A percentile compares a stretch with the other conserved stretches of the same genome.
phyloP scores from a whole-genome alignment of 1,284 basidiomycete species.

The Cystobasidium sp. region DNA sequence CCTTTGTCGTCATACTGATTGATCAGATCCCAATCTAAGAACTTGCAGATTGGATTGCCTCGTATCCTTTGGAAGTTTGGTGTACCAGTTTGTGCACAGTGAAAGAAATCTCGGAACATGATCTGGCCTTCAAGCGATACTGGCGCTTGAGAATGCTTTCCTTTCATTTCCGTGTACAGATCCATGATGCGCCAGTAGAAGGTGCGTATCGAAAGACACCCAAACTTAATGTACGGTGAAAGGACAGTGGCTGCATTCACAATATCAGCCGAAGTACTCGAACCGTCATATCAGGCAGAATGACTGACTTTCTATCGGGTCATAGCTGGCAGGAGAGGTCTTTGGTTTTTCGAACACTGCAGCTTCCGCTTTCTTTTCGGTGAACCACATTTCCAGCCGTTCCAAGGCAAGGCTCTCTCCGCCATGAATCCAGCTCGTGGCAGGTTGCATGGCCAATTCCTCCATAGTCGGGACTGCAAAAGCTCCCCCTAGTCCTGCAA shows the following conservation, averaged over 20 bases:
- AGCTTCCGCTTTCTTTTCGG: constrained; percentile 56
- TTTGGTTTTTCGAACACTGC: constrained; percentile 63
- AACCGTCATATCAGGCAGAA: not conserved
- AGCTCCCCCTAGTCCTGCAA: constrained; percentile 57
- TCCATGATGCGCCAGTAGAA: constrained; percentile 59
- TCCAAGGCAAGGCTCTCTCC: constrained; percentile 61
- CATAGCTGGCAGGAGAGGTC: constrained; percentile 60
- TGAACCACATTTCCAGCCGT: constrained; percentile 58
- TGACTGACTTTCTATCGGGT: constrained; percentile 54
- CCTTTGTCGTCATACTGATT: constrained; percentile 59
- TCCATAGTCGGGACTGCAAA: constrained; percentile 62
- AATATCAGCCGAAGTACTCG: not conserved
- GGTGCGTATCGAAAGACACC: constrained; percentile 60
- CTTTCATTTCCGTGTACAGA: constrained; percentile 54
- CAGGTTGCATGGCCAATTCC: constrained; percentile 59
- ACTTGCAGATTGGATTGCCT: constrained; percentile 59
- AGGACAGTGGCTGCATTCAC: constrained; percentile 57
- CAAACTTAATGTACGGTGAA: constrained; percentile 62
- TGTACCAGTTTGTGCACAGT: constrained; percentile 58
- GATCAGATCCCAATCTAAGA: constrained; percentile 55
- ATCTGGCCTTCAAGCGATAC: constrained; percentile 50
- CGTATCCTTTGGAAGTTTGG: constrained; percentile 58
- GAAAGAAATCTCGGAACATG: constrained; percentile 52
- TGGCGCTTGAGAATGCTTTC: constrained; percentile 46
- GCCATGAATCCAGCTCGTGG: constrained; percentile 61